Conservation (phyloP, 2,329 filamentous ascomycete species). For the Rutstroemia sp. region DNA sequence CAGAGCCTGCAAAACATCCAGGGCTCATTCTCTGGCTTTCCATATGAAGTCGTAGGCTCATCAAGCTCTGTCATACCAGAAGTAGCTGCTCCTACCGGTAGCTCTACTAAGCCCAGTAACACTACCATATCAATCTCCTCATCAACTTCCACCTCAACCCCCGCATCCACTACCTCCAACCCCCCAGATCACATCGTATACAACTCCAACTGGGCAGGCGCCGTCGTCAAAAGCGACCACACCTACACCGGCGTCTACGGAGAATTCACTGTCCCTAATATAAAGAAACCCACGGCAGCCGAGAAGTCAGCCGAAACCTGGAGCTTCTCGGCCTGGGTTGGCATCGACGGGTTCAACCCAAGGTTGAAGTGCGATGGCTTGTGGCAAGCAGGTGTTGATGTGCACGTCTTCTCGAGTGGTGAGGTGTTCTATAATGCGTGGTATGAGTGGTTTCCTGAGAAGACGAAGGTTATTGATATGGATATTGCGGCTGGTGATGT, state of each 20-base stretch:
- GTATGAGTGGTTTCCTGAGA: slow-evolving; percentile 54
- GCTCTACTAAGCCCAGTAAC: no score
- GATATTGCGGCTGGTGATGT: slow-evolving; percentile 37
- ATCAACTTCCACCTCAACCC: no score
- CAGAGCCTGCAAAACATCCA: no score
- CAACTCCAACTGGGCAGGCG: slow-evolving; percentile 33
- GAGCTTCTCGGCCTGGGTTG: neutral
- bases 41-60: no score
- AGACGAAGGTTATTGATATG: slow-evolving; percentile 42
- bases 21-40: no score
- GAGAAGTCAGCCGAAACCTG: neutral
- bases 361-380: neutral
- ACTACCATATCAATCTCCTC: no score
- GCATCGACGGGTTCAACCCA: neutral
- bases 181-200: slow-evolving; percentile 17
- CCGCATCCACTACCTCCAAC: no score
- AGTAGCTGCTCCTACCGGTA: no score
- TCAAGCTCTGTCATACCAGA: no score
- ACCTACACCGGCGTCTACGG: slow-evolving; percentile 32
- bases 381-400: slow-evolving; percentile 5
- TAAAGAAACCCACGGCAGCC: neutral
- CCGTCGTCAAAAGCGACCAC: slow-evolving; percentile 26
- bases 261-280: slow-evolving; percentile 32
- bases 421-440: slow-evolving; percentile 40
- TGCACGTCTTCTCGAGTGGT: neutral